phyloP scores from a whole-genome alignment of 2,329 filamentous ascomycete genomes.

The Sarocladium brachiariae region DNA sequence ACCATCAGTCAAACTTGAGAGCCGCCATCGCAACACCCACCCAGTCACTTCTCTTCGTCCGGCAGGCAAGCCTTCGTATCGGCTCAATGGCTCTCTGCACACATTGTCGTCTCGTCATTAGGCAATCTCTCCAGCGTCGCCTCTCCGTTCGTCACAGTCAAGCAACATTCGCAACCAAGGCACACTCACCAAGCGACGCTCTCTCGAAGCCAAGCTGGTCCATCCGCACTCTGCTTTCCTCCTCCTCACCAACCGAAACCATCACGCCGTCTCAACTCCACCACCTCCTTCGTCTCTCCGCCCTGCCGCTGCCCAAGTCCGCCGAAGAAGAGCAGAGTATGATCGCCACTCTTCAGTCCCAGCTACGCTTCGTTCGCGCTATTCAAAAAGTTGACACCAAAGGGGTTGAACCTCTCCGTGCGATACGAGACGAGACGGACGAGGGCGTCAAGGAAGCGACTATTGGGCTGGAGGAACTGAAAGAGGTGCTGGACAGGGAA shows the following conservation, averaged over 20 bases:
- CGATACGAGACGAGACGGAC: conserved; percentile 73
- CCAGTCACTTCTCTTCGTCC: no score
- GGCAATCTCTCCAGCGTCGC: conserved; percentile 13
- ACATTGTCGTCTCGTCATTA: conserved; percentile 23
- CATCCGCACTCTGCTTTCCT: conserved; percentile 59
- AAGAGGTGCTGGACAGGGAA: conserved; percentile 52
- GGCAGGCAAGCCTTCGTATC: no score
- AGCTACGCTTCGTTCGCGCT: conserved; percentile 84
- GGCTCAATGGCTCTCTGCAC: conserved; percentile 26
- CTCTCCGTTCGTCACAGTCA: conserved; percentile 7
- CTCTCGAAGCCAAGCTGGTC: conserved; percentile 77
- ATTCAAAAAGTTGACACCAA: conserved; percentile 73
- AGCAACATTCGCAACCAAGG: conserved; percentile 11
- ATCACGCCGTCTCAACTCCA: conserved; percentile 64
- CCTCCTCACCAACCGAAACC: conserved; percentile 25
- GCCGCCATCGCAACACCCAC: no score
- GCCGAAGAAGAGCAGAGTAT: conserved; percentile 60
- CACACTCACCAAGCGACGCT: conserved; percentile 28
- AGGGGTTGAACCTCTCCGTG: conserved; percentile 64
- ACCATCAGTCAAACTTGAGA: not conserved
- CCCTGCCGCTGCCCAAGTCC: conserved; percentile 65
- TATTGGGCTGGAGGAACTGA: conserved; percentile 51
- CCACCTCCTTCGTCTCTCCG: conserved; percentile 83
- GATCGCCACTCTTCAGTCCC: conserved; percentile 67
- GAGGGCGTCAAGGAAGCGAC: conserved; percentile 53